A percentile compares a stretch with the other conserved stretches of the same genome.
phyloP scores from a whole-genome alignment of 2,329 filamentous ascomycete genomes.

The Pseudopyricularia javanii region DNA sequence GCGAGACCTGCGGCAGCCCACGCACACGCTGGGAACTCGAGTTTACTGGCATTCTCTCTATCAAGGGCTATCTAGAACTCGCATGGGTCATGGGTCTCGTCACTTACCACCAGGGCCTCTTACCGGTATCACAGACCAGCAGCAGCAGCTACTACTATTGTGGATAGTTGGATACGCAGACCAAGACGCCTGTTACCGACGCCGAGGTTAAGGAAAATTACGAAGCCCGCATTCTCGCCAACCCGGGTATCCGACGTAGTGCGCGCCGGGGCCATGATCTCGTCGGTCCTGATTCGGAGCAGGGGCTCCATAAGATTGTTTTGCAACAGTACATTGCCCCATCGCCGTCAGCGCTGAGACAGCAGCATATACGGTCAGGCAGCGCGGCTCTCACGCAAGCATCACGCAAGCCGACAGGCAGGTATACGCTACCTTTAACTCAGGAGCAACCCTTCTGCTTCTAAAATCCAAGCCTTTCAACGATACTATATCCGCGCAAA shows the following conservation, averaged over 20 bases:
- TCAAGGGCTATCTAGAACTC: conserved; percentile 62
- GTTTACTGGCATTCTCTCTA: conserved; percentile 51
- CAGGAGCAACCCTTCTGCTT: too few species aligned
- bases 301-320: conserved; percentile 19
- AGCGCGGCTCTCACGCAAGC: too few species aligned
- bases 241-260: conserved; percentile 20
- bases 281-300: conserved; percentile 12
- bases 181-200: conserved; percentile 14
- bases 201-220: conserved; percentile 17
- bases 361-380: too few species aligned
- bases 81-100: conserved; percentile 66
- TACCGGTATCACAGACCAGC: too few species aligned
- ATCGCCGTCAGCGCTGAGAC: conserved; percentile 17
- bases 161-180: conserved; percentile 32
- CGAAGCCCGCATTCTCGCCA: conserved; percentile 15
- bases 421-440: too few species aligned
- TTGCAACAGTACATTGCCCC: conserved; percentile 17
- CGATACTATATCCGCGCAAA: too few species aligned
- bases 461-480: too few species aligned
- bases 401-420: too few species aligned
- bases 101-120: conserved; percentile 39
- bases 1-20: conserved; percentile 56
- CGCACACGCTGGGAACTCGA: conserved; percentile 66
- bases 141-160: conserved; percentile 52
- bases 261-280: conserved; percentile 12